Conservation (phyloP, 2,329 filamentous ascomycete genomes). For the Coleophoma cylindrospora region DNA sequence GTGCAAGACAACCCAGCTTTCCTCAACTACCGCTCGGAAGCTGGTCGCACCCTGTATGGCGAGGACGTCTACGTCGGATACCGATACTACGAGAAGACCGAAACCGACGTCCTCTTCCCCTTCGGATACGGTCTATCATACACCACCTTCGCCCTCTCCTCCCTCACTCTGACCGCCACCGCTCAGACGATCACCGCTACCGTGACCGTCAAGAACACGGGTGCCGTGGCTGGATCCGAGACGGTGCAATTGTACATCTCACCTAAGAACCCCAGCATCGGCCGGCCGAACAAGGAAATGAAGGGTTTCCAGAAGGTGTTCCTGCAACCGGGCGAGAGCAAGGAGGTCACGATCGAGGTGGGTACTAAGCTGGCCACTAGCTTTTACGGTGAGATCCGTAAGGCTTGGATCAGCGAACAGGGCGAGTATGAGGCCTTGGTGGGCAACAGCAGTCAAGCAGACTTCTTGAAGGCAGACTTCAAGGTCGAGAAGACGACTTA, state of each 20-base stretch:
- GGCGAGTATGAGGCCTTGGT: slow-evolving; percentile 33
- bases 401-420: slow-evolving; percentile 32
- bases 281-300: slow-evolving; percentile 35
- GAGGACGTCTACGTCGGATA: slow-evolving; percentile 63
- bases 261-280: slow-evolving; percentile 20
- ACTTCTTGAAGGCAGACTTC: background rate
- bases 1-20: slow-evolving; percentile 56
- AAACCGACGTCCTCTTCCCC: slow-evolving; percentile 48
- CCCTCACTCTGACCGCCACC: background rate
- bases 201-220: slow-evolving; percentile 21
- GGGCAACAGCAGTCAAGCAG: slow-evolving; percentile 24
- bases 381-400: slow-evolving; percentile 35
- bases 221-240: slow-evolving; percentile 19
- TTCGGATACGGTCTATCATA: slow-evolving; percentile 73
- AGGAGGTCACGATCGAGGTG: slow-evolving; percentile 25
- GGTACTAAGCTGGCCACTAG: slow-evolving; percentile 26
- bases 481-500: background rate
- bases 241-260: slow-evolving; percentile 28
- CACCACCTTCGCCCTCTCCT: slow-evolving; percentile 49
- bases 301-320: slow-evolving; percentile 38
- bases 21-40: slow-evolving; percentile 42
- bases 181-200: slow-evolving; percentile 17
- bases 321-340: slow-evolving; percentile 30
- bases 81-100: slow-evolving; percentile 56
- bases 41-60: slow-evolving; percentile 55